Conservation (phyloP, 2,329 filamentous ascomycete genomes). For the Scytalidium lignicola region DNA sequence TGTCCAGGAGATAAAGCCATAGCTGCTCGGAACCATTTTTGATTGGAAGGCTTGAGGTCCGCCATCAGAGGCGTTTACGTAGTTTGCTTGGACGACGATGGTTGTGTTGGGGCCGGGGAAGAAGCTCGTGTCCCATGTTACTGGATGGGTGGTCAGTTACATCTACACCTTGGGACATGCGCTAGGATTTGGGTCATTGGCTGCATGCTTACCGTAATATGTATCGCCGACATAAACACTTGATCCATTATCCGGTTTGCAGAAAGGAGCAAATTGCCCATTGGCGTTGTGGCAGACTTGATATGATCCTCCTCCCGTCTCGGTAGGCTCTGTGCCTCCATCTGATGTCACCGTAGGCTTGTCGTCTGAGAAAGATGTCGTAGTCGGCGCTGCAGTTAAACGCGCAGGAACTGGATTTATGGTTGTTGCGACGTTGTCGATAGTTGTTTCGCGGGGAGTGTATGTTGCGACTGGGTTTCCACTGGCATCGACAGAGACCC, state of each 20-base stretch:
- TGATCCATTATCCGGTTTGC: constrained; percentile 24
- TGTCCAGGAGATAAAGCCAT: constrained; percentile 20
- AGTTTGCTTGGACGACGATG: constrained; percentile 23
- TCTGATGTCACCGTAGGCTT: constrained; percentile 11
- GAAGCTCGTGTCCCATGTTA: constrained; percentile 25
- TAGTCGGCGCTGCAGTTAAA: constrained; percentile 14
- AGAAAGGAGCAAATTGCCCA: constrained; percentile 23
- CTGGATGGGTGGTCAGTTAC: constrained; percentile 6
- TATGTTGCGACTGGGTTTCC: constrained; percentile 19
- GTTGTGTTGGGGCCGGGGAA: constrained; percentile 16
- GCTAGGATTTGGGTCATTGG: background rate
- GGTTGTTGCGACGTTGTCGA: constrained; percentile 18
- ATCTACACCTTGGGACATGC: background rate
- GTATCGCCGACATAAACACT: constrained; percentile 21
- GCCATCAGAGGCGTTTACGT: constrained; percentile 19
- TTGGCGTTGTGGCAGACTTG: constrained; percentile 23
- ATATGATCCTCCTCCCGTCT: constrained; percentile 21
- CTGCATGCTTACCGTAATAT: constrained; percentile 21
- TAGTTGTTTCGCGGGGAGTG: constrained; percentile 19
- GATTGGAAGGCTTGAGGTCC: constrained; percentile 25
- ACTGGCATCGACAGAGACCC: constrained; percentile 22
- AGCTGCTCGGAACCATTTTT: constrained; percentile 8
- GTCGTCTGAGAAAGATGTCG: constrained; percentile 9
- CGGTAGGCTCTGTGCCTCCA: constrained; percentile 3
- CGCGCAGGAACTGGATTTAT: constrained; percentile 15